Percentiles rank a stretch among this genome's conserved stretches.
These are phyloP conservation scores for Blastobotrys terrestris DNA, from an alignment of 805 yeast species.

Conservation along the genomic window DNA sequence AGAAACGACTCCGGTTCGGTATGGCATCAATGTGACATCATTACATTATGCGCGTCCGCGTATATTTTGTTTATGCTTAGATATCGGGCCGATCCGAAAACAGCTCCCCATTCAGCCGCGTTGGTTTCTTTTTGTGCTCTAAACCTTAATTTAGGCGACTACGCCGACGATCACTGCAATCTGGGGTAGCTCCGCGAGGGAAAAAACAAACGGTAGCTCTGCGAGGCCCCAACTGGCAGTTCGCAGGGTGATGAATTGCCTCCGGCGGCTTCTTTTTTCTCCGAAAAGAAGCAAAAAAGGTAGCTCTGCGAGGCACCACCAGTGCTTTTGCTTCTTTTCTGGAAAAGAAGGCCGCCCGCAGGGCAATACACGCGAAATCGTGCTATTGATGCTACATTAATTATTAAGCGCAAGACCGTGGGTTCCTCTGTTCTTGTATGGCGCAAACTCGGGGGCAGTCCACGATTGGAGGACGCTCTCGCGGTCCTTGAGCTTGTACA, in stretches of 20 bases:
- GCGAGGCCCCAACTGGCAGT: no score
- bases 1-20: no score
- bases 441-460: constrained; percentile 42
- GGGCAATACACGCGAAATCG: background rate
- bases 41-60: no score
- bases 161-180: background rate
- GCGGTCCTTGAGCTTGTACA: constrained; percentile 46
- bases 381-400: background rate
- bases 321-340: background rate
- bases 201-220: no score
- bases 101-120: background rate
- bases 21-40: background rate
- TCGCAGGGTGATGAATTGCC: no score
- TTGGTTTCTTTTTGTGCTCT: background rate
- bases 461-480: constrained; percentile 36
- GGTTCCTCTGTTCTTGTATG: constrained; percentile 42
- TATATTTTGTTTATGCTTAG: background rate
- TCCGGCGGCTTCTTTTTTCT: background rate
- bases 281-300: background rate
- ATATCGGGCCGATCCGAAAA: background rate
- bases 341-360: background rate
- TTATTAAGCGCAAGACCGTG: constrained; percentile 38
- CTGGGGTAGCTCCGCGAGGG: background rate
- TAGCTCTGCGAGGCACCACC: background rate
- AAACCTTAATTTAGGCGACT: background rate